Percentiles rank a stretch among this genome's conserved stretches.
Evolutionary conservation across 2,329 filamentous ascomycete genomes (phyloP).

Genomic region (Diaporthe sp.): DNA sequence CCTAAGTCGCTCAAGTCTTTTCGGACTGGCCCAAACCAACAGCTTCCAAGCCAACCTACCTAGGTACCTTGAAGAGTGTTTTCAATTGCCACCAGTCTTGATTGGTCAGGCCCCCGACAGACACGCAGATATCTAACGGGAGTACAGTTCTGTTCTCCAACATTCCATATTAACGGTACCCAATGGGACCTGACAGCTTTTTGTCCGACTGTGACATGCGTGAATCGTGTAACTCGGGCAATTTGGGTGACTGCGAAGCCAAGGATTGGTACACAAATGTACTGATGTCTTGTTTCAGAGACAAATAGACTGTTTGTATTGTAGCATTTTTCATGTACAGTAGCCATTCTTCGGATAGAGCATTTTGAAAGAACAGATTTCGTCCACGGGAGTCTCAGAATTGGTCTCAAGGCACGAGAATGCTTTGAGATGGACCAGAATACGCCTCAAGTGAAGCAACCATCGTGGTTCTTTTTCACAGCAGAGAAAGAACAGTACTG

Average conservation of each 20-base stretch:
- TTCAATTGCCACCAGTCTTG: too few relatives aligned
- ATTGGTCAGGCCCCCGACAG: too few relatives aligned
- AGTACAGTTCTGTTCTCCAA: not conserved
- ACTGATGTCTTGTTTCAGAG: not conserved
- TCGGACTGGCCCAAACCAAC: too few relatives aligned
- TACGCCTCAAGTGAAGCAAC: too few relatives aligned
- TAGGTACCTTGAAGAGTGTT: too few relatives aligned
- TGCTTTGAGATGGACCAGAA: not conserved
- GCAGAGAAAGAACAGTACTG: too few relatives aligned
- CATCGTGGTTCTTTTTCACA: not conserved
- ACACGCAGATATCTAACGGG: too few relatives aligned
- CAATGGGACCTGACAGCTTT: not conserved
- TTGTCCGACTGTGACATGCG: not conserved
- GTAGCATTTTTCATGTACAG: not conserved
- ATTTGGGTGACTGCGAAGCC: not conserved
- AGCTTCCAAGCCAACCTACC: too few relatives aligned
- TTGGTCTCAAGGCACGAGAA: not conserved
- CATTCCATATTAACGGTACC: too few relatives aligned
- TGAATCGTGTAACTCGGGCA: not conserved
- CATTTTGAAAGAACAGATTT: not conserved
- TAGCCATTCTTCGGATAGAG: not conserved
- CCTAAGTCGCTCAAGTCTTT: not conserved
- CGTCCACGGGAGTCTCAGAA: not conserved
- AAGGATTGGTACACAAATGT: not conserved
- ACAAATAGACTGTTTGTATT: conserved; percentile 7